Percentiles rank a stretch among this genome's conserved stretches.
Conservation (phyloP, 495 filamentous ascomycete genomes). For the Penicillium canariense region DNA sequence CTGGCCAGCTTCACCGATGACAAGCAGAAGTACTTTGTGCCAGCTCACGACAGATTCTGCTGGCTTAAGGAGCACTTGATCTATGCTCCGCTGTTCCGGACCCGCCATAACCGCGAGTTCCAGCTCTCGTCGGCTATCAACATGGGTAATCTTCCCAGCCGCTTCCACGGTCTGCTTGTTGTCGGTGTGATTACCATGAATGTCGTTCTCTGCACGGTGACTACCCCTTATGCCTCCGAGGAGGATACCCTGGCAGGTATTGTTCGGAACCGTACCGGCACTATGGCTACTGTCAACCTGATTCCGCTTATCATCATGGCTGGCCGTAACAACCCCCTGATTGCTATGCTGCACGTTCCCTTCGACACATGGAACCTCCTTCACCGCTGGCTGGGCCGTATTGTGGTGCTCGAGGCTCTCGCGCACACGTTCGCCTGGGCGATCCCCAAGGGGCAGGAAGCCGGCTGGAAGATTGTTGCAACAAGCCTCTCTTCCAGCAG, state of each 20-base stretch:
- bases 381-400: conserved; percentile 75
- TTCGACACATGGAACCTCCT: conserved; percentile 79
- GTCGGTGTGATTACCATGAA: conserved; percentile 72
- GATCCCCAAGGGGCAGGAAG: conserved; percentile 62
- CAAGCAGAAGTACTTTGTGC: conserved; percentile 61
- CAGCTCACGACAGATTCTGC: conserved; percentile 48
- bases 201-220: conserved; percentile 71
- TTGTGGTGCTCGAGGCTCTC: conserved; percentile 63
- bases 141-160: conserved; percentile 80
- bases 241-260: conserved; percentile 46
- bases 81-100: conserved; percentile 78
- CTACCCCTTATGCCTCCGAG: conserved; percentile 55
- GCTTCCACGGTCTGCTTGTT: conserved; percentile 76
- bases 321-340: conserved; percentile 68
- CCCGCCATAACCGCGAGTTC: conserved; percentile 84
- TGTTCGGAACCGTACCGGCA: conserved; percentile 72
- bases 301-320: conserved; percentile 69
- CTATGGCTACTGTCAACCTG: conserved; percentile 75
- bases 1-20: conserved; percentile 71
- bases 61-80: conserved; percentile 76
- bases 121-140: conserved; percentile 73
- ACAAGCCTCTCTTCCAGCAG: conserved; percentile 44
- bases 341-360: conserved; percentile 60
- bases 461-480: conserved; percentile 60
- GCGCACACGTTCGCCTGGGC: conserved; percentile 64